These are phyloP conservation scores for Schrenkiella parvula DNA, from an alignment of 345 rosid genomes.

Conservation along the genomic window DNA sequence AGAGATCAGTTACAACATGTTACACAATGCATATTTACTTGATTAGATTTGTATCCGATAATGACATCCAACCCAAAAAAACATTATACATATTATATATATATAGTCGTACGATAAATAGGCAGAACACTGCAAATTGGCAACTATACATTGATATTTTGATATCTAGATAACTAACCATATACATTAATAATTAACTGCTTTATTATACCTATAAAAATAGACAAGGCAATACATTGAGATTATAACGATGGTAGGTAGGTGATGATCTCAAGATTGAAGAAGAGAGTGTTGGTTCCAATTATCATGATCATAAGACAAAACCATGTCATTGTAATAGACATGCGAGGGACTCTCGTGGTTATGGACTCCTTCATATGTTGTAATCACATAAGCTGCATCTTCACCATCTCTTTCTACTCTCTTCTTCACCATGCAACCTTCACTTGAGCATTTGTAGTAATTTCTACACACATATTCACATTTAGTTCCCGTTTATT, in stretches of 20 bases:
- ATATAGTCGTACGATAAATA: no score
- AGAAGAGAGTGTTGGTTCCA: conserved; percentile 33
- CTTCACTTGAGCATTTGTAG: conserved; percentile 65
- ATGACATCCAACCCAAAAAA: no score
- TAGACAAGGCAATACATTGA: conserved; percentile 4
- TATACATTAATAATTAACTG: background rate
- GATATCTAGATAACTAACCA: background rate
- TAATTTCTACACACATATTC: conserved; percentile 53
- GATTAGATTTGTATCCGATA: no score
- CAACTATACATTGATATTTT: background rate
- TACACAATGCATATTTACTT: no score
- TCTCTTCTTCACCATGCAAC: conserved; percentile 81
- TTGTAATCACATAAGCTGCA: conserved; percentile 61
- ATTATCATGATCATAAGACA: conserved; percentile 19
- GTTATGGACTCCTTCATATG: conserved; percentile 74
- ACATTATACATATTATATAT: background rate
- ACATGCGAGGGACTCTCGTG: conserved; percentile 54
- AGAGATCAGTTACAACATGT: background rate
- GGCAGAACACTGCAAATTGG: background rate
- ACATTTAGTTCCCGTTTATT: background rate
- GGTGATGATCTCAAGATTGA: background rate
- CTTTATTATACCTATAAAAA: conserved; percentile 13
- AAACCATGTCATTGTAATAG: conserved; percentile 37
- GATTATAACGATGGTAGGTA: background rate
- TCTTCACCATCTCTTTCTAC: conserved; percentile 76